A percentile compares a stretch with the other conserved stretches of the same genome.
These are phyloP conservation scores for Tremella fuciformis DNA, from an alignment of 768 basidiomycete genomes.

Conservation along the genomic window DNA sequence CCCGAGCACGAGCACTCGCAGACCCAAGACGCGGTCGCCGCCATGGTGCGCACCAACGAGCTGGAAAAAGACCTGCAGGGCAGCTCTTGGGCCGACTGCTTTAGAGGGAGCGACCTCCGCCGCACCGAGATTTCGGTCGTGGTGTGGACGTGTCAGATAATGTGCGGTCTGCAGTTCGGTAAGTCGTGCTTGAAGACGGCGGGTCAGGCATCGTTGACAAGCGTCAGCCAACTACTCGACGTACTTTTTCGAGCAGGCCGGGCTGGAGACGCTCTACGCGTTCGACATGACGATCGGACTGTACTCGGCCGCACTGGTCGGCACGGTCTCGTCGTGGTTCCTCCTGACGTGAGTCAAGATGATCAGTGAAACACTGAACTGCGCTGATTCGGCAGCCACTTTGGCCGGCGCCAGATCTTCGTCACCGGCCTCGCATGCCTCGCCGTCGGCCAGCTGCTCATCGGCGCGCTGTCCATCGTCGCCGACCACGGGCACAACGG, in stretches of 20 bases:
- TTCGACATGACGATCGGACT: slow-evolving; percentile 31
- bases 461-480: slow-evolving; percentile 25
- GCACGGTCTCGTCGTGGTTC: slow-evolving; percentile 41
- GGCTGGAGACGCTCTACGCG: slow-evolving; percentile 26
- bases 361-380: too few species aligned
- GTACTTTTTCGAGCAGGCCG: slow-evolving; percentile 38
- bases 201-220: not conserved
- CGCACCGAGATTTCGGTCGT: slow-evolving; percentile 41
- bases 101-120: slow-evolving; percentile 12
- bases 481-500: slow-evolving; percentile 30
- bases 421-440: slow-evolving; percentile 18
- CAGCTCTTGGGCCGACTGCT: slow-evolving; percentile 27
- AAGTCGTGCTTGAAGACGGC: not conserved
- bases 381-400: too few species aligned
- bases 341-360: slow-evolving; percentile 16
- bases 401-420: slow-evolving; percentile 45
- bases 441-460: slow-evolving; percentile 16
- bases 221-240: slow-evolving; percentile 13
- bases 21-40: slow-evolving; percentile 17
- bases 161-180: slow-evolving; percentile 22
- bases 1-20: slow-evolving; percentile 6
- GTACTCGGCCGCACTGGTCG: slow-evolving; percentile 31
- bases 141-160: slow-evolving; percentile 21
- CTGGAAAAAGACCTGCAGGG: slow-evolving; percentile 32
- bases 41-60: slow-evolving; percentile 42